phyloP scores from a whole-genome alignment of 129 eudicot species.

The Chrysanthemum lavandulifolium region DNA sequence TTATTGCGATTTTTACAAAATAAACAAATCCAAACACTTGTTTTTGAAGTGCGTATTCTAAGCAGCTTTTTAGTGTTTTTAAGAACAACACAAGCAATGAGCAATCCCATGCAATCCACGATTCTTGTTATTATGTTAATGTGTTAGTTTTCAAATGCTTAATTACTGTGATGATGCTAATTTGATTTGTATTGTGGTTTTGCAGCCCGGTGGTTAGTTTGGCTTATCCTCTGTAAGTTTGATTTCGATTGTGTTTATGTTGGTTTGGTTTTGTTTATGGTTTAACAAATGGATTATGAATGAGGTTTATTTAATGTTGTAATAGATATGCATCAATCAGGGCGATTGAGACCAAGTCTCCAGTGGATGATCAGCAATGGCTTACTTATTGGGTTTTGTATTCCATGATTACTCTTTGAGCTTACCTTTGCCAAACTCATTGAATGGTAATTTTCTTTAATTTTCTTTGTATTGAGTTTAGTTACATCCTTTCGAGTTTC shows the following conservation, averaged over 20 bases:
- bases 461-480: not conserved
- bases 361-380: conserved; percentile 89
- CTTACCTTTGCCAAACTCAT: conserved; percentile 83
- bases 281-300: conserved; percentile 4
- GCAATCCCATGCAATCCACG: no score
- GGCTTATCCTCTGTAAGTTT: conserved; percentile 88
- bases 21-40: no score
- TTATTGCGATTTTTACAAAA: no score
- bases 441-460: conserved; percentile 58
- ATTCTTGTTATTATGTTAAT: not conserved
- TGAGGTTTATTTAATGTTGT: not conserved
- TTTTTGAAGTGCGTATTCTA: no score
- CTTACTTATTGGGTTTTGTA: conserved; percentile 96
- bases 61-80: no score
- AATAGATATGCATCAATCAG: conserved; percentile 82
- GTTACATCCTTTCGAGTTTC: not conserved
- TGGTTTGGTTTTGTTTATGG: not conserved
- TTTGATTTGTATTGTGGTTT: conserved; percentile 28
- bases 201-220: conserved; percentile 97
- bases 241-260: not conserved
- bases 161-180: conserved; percentile 10
- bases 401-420: conserved; percentile 90
- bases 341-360: conserved; percentile 93
- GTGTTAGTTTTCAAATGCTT: not conserved
- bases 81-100: no score